phyloP scores from a whole-genome alignment of 2,329 filamentous ascomycete genomes.

The Tolypocladium tropicale region DNA sequence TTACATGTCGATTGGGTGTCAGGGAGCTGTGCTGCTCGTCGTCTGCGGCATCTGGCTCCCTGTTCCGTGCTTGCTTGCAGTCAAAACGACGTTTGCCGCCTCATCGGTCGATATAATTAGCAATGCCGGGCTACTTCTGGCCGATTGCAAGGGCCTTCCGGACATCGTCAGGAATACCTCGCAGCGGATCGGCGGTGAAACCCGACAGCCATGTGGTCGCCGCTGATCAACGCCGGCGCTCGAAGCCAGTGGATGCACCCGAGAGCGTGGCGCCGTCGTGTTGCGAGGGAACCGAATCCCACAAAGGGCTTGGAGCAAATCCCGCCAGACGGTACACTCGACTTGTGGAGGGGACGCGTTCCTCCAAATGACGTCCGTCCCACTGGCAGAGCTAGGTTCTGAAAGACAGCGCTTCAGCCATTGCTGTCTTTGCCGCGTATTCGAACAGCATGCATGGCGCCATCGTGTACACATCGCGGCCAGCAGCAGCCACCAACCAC shows the following conservation, averaged over 20 bases:
- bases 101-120: neutral
- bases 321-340: neutral
- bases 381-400: neutral
- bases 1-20: constrained; percentile 13
- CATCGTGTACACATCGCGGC: neutral
- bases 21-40: neutral
- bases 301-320: neutral
- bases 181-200: neutral
- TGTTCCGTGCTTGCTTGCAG: neutral
- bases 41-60: neutral
- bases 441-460: no score
- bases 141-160: neutral
- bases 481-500: neutral
- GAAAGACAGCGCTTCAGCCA: neutral
- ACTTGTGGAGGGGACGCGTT: neutral
- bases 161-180: neutral
- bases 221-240: neutral
- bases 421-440: no score
- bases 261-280: neutral
- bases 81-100: neutral
- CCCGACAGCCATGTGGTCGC: neutral
- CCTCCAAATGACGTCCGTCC: neutral
- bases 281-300: neutral
- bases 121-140: neutral
- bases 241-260: neutral